Percentiles rank a stretch among this genome's conserved stretches.
phyloP scores from a whole-genome alignment of 306 rosid genomes.

The Betula pendula region DNA sequence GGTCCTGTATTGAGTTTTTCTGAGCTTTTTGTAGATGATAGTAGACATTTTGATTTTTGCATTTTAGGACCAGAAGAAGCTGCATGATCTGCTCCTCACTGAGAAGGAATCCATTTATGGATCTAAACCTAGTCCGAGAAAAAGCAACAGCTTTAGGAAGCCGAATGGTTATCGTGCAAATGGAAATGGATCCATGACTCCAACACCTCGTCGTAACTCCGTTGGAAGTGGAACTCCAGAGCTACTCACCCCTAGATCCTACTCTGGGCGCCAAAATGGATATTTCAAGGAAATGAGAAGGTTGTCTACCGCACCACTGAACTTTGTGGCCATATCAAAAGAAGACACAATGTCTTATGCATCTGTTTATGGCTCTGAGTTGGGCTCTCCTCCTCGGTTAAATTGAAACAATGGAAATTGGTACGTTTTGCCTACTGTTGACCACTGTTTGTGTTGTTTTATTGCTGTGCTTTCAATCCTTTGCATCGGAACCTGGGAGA shows the following conservation, averaged over 20 bases:
- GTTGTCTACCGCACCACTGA: slow-evolving; percentile 79
- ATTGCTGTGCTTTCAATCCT: background rate
- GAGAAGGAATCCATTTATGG: slow-evolving; percentile 91
- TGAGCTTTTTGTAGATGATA: background rate
- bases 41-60: slow-evolving; percentile 5
- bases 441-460: background rate
- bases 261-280: slow-evolving; percentile 90
- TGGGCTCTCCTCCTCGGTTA: slow-evolving; percentile 84
- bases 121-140: slow-evolving; percentile 91
- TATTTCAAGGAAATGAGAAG: slow-evolving; percentile 83
- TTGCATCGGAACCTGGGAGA: background rate
- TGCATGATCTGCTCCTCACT: slow-evolving; percentile 87
- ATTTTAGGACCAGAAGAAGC: slow-evolving; percentile 88
- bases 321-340: slow-evolving; percentile 81
- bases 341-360: slow-evolving; percentile 93
- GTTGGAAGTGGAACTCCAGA: slow-evolving; percentile 71
- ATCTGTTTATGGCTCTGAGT: slow-evolving; percentile 84
- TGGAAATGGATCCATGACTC: slow-evolving; percentile 86
- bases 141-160: slow-evolving; percentile 78
- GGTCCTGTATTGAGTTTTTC: background rate
- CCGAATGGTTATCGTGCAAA: slow-evolving; percentile 69
- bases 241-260: slow-evolving; percentile 79
- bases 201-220: slow-evolving; percentile 88
- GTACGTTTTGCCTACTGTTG: slow-evolving; percentile 26
- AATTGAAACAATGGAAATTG: slow-evolving; percentile 31